Evolutionary conservation across 495 filamentous ascomycete genomes (phyloP).

Genomic region (Penicillium goetzii): DNA sequence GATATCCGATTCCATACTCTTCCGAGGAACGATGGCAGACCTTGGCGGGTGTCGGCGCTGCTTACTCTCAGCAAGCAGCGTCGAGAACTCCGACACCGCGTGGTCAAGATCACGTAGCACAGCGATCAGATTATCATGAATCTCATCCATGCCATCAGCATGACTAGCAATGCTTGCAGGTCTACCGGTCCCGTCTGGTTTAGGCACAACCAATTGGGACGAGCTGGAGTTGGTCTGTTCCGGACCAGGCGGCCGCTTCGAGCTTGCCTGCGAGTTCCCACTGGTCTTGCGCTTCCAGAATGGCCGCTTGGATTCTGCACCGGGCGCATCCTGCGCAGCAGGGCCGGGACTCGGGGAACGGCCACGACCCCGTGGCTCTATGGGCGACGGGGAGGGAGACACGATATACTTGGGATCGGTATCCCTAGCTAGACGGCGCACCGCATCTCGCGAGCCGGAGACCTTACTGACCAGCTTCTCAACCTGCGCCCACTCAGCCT

Average conservation of each 20-base stretch:
- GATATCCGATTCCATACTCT: slow-evolving; percentile 79
- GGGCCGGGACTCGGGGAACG: slow-evolving; percentile 47
- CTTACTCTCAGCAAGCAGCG: slow-evolving; percentile 75
- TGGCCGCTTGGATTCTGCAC: slow-evolving; percentile 46
- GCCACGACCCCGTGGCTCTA: slow-evolving; percentile 35
- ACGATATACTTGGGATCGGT: slow-evolving; percentile 67
- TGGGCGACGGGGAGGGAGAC: slow-evolving; percentile 22
- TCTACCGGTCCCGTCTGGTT: slow-evolving; percentile 29
- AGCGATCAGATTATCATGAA: slow-evolving; percentile 78
- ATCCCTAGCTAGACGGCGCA: slow-evolving; percentile 80
- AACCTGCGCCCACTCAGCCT: slow-evolving; percentile 82
- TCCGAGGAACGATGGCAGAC: slow-evolving; percentile 59
- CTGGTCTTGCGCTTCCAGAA: slow-evolving; percentile 95
- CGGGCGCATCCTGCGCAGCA: slow-evolving; percentile 40
- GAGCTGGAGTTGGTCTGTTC: slow-evolving; percentile 47
- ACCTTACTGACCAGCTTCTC: slow-evolving; percentile 81
- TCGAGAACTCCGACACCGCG: slow-evolving; percentile 79
- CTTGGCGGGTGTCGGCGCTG: slow-evolving; percentile 65
- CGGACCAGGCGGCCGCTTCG: slow-evolving; percentile 31
- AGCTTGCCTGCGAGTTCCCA: slow-evolving; percentile 33
- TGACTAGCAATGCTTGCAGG: slow-evolving; percentile 43
- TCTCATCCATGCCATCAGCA: slow-evolving; percentile 58
- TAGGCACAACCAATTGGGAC: slow-evolving; percentile 63
- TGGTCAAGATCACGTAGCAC: slow-evolving; percentile 80
- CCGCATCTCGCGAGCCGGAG: slow-evolving; percentile 84